Percentiles rank a stretch among this genome's conserved stretches.
phyloP scores from a whole-genome alignment of 495 filamentous ascomycete species.

The Aspergillus bridgeri region DNA sequence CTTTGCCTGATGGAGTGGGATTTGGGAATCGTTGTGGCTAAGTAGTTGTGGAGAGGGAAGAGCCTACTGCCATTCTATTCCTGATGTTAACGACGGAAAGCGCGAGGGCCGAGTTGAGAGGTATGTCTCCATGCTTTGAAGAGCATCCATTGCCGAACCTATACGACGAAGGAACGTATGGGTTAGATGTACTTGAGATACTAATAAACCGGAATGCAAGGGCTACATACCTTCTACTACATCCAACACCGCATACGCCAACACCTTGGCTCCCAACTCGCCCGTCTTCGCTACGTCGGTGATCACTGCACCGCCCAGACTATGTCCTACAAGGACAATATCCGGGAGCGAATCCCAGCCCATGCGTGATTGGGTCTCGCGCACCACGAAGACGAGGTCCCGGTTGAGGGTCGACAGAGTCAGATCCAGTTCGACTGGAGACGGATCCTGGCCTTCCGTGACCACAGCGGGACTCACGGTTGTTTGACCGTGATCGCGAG shows the following conservation, averaged over 20 bases:
- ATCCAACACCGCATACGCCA: constrained; percentile 90
- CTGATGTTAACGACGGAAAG: constrained; percentile 71
- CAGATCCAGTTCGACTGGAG: constrained; percentile 49
- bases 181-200: background rate
- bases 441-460: background rate
- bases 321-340: constrained; percentile 86
- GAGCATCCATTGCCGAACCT: constrained; percentile 81
- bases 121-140: constrained; percentile 91
- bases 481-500: constrained; percentile 82
- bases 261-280: constrained; percentile 59
- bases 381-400: constrained; percentile 70
- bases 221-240: constrained; percentile 76
- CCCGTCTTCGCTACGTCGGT: constrained; percentile 72
- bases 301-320: constrained; percentile 90
- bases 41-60: background rate
- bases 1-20: no score
- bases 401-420: constrained; percentile 64
- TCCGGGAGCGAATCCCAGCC: constrained; percentile 70
- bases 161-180: background rate
- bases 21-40: no score
- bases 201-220: background rate
- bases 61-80: constrained; percentile 87
- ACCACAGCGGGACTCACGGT: constrained; percentile 24
- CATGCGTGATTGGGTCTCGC: constrained; percentile 59
- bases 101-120: constrained; percentile 75